Base-by-base conservation (phyloP, 208 protist genomes). In the Trypanosoma grayi region DNA sequence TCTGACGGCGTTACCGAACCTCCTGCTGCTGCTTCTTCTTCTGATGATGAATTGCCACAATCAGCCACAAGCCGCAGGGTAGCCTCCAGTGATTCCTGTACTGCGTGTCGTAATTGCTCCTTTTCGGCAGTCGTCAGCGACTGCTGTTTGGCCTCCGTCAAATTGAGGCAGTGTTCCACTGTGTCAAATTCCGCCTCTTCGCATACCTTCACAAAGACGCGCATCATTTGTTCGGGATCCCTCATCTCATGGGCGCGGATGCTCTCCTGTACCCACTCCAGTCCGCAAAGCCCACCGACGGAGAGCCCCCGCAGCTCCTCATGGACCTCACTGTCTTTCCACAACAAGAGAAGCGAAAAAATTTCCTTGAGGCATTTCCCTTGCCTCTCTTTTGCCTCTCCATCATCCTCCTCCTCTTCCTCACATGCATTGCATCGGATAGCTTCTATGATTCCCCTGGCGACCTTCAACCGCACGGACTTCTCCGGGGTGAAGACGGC, bases 231-330 rank as follows among this genome's bases (percentile, higher is more conserved):
- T 22, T 30, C 39, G 0, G 75, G 73, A 60, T 89, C 74, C 28
- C 66, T 71, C 73, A 90, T 60, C 37, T 85, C 60, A 66, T 89
- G 75, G 8, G 72, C 40, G 34, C 67, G 54, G 48, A 87, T 64
- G 4, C 61, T 69, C 16, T 75, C 68, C 59, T 76, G 60, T 14
- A 89, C 56, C 39, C 56, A 44, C 20, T 66, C 24, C 57, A 76
- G 48, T n/a, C 68, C 59, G 11, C 6, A 16, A 30, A 8, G 18
- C 14, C 24, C 22, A 10, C 4, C 33, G 1, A 9, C 33, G 18
- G 25, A 25, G n/a, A 63, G 20, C 31, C 22, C 5, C 40, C 53
- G 51, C 25, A 73, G 20, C 28, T 58, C 14, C 30, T 18, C 16
- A 28, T 48, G 33, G 1, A 34, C 39, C 1, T 56, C 67, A 18